Conservation (phyloP, 129 eudicot species). For the Oenanthe sinensis region DNA sequence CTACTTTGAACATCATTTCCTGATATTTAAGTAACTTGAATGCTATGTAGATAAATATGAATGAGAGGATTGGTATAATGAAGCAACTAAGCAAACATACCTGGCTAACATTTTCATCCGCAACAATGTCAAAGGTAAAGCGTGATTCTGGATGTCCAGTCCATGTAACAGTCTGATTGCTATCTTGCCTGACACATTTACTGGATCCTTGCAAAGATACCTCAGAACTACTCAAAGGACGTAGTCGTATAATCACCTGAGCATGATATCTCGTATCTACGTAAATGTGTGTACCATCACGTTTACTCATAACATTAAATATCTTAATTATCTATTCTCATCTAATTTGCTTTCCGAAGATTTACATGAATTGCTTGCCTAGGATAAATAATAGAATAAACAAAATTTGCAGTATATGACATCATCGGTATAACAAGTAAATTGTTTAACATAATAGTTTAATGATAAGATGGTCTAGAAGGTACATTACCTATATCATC, state of each 20-base stretch:
- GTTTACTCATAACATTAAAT: not conserved
- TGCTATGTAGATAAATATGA: not conserved
- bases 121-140: slow-evolving; percentile 85
- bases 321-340: not conserved
- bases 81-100: slow-evolving; percentile 21
- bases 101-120: slow-evolving; percentile 92
- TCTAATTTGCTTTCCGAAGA: not conserved
- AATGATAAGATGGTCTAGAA: no score
- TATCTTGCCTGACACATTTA: slow-evolving; percentile 84
- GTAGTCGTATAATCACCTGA: slow-evolving; percentile 80
- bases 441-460: no score
- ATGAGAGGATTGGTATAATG: not conserved
- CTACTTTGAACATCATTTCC: slow-evolving; percentile 89
- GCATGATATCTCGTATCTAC: not conserved
- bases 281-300: not conserved
- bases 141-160: slow-evolving; percentile 89
- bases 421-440: no score
- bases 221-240: slow-evolving; percentile 79
- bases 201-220: slow-evolving; percentile 66
- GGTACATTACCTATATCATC: no score
- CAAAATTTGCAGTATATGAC: no score
- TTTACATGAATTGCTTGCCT: no score
- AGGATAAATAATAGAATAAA: no score
- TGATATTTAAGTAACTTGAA: slow-evolving; percentile 18
- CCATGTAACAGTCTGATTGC: slow-evolving; percentile 86